Percentiles rank a stretch among this genome's conserved stretches.
Evolutionary conservation across 2,329 filamentous ascomycete genomes (phyloP).

Genomic region (Xylariaceae sp.): DNA sequence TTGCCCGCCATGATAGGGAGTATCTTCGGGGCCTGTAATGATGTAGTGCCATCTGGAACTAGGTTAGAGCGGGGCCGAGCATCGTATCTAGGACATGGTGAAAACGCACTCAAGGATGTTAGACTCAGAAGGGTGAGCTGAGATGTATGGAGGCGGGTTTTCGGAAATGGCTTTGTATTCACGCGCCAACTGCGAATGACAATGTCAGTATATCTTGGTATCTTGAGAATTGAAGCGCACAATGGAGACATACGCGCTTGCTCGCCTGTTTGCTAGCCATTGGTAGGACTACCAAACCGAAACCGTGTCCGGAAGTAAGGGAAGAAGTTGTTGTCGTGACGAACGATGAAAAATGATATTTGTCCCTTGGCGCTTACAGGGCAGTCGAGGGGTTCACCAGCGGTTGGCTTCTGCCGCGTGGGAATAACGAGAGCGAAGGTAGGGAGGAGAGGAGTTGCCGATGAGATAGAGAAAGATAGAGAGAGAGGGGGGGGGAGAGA

Average conservation of each 20-base stretch:
- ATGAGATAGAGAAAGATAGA: background rate
- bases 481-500: too few species aligned
- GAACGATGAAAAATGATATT: background rate
- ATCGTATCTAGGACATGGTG: background rate
- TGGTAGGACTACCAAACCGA: slow-evolving; percentile 37
- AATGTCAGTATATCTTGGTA: slow-evolving; percentile 21
- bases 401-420: background rate
- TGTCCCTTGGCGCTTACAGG: background rate
- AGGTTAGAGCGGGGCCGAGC: slow-evolving; percentile 17
- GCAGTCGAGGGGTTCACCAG: background rate
- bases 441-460: background rate
- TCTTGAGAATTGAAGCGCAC: background rate
- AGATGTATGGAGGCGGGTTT: slow-evolving; percentile 83
- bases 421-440: background rate
- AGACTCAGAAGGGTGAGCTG: slow-evolving; percentile 79
- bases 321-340: slow-evolving; percentile 21
- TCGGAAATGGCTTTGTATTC: slow-evolving; percentile 58
- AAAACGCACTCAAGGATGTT: slow-evolving; percentile 77
- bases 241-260: slow-evolving; percentile 54
- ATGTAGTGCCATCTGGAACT: slow-evolving; percentile 78
- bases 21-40: slow-evolving; percentile 88
- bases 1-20: slow-evolving; percentile 89
- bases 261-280: slow-evolving; percentile 71
- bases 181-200: slow-evolving; percentile 46
- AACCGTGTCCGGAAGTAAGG: slow-evolving; percentile 12